Evolutionary conservation across 441 rosid species (phyloP).

Genomic region (Gossypium gossypioides): DNA sequence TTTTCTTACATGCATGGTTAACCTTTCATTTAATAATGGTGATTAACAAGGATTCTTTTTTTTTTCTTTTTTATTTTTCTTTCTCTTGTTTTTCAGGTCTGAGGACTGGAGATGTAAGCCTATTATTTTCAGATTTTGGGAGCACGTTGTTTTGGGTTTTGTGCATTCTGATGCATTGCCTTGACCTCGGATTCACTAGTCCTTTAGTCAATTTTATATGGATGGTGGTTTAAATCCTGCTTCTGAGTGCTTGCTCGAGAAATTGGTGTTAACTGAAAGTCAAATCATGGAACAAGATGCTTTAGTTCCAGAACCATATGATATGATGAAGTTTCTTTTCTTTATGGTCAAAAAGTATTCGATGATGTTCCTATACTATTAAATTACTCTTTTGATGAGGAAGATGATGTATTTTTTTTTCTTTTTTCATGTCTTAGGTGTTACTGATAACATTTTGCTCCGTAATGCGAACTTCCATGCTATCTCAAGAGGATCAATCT

Average conservation of each 20-base stretch:
- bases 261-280: background rate
- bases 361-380: conserved; percentile 4
- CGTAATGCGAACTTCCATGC: conserved; percentile 4
- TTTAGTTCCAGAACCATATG: background rate
- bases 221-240: background rate
- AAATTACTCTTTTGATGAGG: conserved; percentile 1
- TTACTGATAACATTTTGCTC: conserved; percentile 4
- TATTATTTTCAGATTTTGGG: background rate
- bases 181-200: conserved; percentile 5
- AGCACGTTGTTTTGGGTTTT: background rate
- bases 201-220: background rate
- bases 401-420: conserved; percentile 7
- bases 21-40: background rate
- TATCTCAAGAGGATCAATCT: background rate
- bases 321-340: background rate
- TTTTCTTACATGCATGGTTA: conserved; percentile 1
- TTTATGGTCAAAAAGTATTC: background rate
- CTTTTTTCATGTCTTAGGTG: conserved; percentile 8
- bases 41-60: background rate
- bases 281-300: conserved; percentile 1
- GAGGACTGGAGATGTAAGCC: background rate
- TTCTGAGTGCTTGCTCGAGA: background rate
- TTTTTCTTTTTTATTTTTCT: background rate
- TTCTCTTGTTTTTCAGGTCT: background rate
- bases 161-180: conserved; percentile 6